Conservation (phyloP, 176 grass and related monocot species). For the Carex kokanica region DNA sequence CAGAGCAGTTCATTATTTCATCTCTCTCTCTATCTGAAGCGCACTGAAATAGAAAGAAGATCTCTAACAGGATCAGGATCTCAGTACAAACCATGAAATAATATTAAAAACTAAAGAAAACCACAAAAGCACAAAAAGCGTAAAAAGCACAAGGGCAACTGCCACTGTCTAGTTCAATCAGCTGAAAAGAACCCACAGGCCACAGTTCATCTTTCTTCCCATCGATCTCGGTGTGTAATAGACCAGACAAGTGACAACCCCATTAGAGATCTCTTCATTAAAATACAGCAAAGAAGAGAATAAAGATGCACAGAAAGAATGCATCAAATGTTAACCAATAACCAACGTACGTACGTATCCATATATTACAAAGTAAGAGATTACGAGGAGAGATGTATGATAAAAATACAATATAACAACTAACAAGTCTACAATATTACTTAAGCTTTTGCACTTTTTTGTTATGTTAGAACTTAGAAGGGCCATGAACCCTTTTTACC, state of each 20-base stretch:
- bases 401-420: not conserved
- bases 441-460: not conserved
- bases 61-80: conserved; percentile 7
- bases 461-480: conserved; percentile 2
- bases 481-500: not conserved
- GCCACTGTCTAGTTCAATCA: conserved; percentile 98
- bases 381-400: not conserved
- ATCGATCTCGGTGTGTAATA: not conserved
- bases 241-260: conserved; percentile 29
- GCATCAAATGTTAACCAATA: not conserved
- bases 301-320: not conserved
- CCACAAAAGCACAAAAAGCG: conserved; percentile 48
- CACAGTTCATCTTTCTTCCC: conserved; percentile 35
- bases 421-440: not conserved
- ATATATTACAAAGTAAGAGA: not conserved
- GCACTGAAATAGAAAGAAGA: conserved; percentile 36
- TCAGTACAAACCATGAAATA: conserved; percentile 30
- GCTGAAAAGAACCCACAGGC: conserved; percentile 71
- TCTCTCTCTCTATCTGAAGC: conserved; percentile 12
- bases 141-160: conserved; percentile 60
- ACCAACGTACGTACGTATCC: not conserved
- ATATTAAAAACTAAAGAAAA: conserved; percentile 31
- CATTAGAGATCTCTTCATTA: conserved; percentile 12
- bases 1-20: not conserved
- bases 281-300: not conserved